Evolutionary conservation across 164 flowering plant species (phyloP).

Genomic region (Stephania cephalantha): DNA sequence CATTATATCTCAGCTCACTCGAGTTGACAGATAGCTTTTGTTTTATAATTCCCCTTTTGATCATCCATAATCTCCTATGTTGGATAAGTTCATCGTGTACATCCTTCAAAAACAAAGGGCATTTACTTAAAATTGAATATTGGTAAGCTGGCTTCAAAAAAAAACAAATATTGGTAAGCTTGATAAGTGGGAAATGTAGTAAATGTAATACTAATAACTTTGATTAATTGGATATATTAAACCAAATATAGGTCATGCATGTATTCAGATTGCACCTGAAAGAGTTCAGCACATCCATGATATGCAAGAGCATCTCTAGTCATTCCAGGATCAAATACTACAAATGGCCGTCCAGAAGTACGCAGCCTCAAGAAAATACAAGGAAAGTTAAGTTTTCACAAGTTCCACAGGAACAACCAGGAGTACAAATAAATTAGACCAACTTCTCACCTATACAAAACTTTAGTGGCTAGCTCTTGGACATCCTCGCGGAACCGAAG

Average conservation of each 20-base stretch:
- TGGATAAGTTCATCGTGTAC: slow-evolving; percentile 93
- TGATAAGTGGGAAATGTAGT: neutral
- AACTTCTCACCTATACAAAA: slow-evolving; percentile 53
- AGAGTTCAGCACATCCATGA: slow-evolving; percentile 93
- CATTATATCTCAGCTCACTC: slow-evolving; percentile 47
- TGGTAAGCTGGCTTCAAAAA: slow-evolving; percentile 8
- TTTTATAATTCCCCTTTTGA: slow-evolving; percentile 72
- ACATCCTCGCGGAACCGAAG: slow-evolving; percentile 78
- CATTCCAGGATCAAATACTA: slow-evolving; percentile 89
- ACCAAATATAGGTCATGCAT: neutral
- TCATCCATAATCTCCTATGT: slow-evolving; percentile 85
- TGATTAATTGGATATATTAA: too few relatives aligned
- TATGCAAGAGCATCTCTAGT: slow-evolving; percentile 89
- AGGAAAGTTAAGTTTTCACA: neutral
- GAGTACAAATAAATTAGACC: neutral
- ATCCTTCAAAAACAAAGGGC: slow-evolving; percentile 39
- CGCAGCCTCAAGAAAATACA: slow-evolving; percentile 40
- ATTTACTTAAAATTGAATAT: slow-evolving; percentile 1
- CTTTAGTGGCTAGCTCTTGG: slow-evolving; percentile 68
- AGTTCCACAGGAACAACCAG: neutral
- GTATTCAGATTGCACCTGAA: slow-evolving; percentile 53
- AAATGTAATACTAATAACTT: neutral
- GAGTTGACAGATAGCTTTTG: slow-evolving; percentile 72
- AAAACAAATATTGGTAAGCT: slow-evolving; percentile 17
- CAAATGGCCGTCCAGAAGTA: slow-evolving; percentile 64